A percentile compares a stretch with the other conserved stretches of the same genome.
Evolutionary conservation across 2,329 filamentous ascomycete genomes (phyloP).

Genomic region (Fonsecaea pedrosoi): DNA sequence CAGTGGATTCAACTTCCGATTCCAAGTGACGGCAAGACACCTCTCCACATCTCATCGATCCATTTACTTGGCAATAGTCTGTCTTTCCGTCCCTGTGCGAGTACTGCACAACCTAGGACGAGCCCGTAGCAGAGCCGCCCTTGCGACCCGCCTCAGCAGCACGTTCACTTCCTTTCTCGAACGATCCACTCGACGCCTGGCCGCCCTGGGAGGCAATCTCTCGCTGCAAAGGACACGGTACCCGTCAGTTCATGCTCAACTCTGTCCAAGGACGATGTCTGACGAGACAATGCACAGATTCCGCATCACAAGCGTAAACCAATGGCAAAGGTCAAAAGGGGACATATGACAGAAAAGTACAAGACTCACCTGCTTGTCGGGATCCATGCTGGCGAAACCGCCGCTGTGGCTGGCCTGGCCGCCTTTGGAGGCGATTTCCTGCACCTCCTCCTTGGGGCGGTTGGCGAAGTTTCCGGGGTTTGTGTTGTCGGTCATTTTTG

Average conservation of each 20-base stretch:
- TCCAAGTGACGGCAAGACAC: too few species aligned
- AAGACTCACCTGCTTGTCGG: conserved; percentile 43
- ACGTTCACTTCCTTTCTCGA: conserved; percentile 60
- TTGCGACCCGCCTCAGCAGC: conserved; percentile 63
- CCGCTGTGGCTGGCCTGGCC: conserved; percentile 44
- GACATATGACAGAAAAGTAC: neutral
- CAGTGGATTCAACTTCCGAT: too few species aligned
- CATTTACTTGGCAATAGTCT: too few species aligned
- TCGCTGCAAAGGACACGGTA: conserved; percentile 44
- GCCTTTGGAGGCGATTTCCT: conserved; percentile 49
- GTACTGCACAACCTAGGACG: neutral
- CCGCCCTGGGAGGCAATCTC: conserved; percentile 64
- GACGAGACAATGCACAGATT: neutral
- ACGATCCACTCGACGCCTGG: conserved; percentile 60
- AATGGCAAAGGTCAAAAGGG: too few species aligned
- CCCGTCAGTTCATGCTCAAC: neutral
- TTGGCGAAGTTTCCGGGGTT: conserved; percentile 49
- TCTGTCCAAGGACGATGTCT: too few species aligned
- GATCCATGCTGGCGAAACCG: conserved; percentile 44
- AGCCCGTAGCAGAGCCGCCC: conserved; percentile 49
- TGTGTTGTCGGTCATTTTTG: conserved; percentile 25
- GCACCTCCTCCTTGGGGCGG: conserved; percentile 46
- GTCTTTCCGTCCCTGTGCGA: neutral
- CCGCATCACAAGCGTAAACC: too few species aligned
- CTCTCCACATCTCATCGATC: too few species aligned